These are phyloP conservation scores for Solanum chacoense DNA, from an alignment of 305 asterid species.

Conservation along the genomic window DNA sequence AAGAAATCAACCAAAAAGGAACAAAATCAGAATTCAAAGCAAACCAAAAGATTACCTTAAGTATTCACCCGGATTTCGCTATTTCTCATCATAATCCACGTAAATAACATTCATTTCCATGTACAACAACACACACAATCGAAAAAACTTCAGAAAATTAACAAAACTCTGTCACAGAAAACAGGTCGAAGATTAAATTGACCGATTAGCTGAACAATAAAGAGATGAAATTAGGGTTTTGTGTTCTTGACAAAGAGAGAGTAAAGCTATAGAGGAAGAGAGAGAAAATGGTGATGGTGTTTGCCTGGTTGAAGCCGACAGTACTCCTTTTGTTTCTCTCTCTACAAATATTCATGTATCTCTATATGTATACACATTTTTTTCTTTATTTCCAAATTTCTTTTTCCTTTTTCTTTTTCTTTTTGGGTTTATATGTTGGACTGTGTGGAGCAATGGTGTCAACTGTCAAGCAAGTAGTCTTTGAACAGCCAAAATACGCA, in stretches of 20 bases:
- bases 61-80: not conserved
- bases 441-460: slow-evolving; percentile 11
- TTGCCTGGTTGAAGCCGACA: slow-evolving; percentile 95
- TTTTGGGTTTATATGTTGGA: slow-evolving; percentile 6
- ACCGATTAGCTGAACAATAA: not conserved
- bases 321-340: slow-evolving; percentile 9
- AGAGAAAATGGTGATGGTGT: slow-evolving; percentile 26
- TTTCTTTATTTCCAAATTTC: not conserved
- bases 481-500: not conserved
- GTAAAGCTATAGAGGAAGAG: not conserved
- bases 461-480: slow-evolving; percentile 7
- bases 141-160: not conserved
- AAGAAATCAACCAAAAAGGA: not conserved
- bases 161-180: not conserved
- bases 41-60: not conserved
- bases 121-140: not conserved
- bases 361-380: not conserved
- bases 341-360: slow-evolving; percentile 1
- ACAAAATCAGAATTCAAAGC: not conserved
- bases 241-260: not conserved
- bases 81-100: not conserved
- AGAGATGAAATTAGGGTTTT: slow-evolving; percentile 7
- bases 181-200: not conserved
- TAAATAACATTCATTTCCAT: not conserved
- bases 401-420: not conserved